Evolutionary conservation across 2,329 filamentous ascomycete genomes (phyloP).

Genomic region (Purpureocillium takamizusanense): DNA sequence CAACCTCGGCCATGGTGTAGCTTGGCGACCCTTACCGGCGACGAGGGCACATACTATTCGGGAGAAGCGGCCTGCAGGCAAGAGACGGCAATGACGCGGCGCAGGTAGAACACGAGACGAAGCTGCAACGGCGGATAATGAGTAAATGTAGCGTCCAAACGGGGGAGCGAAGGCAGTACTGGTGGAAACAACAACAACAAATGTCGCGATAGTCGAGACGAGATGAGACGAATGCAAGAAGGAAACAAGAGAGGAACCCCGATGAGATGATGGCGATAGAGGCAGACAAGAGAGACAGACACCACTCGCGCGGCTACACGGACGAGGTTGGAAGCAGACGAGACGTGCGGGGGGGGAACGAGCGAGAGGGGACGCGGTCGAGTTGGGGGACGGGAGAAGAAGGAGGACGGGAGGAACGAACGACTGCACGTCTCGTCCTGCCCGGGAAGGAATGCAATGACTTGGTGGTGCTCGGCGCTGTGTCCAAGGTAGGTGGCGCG

Average conservation of each 20-base stretch:
- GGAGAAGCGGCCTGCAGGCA: constrained; percentile 1
- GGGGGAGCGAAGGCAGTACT: background rate
- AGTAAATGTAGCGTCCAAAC: background rate
- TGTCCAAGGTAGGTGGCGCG: too few species aligned
- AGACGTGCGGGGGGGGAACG: background rate
- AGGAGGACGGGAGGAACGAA: constrained; percentile 1
- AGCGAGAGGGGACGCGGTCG: background rate
- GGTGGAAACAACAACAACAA: background rate
- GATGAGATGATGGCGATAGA: background rate
- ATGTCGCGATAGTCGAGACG: too few species aligned
- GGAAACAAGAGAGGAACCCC: background rate
- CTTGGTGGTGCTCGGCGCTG: too few species aligned
- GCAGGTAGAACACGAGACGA: background rate
- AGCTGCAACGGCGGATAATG: background rate
- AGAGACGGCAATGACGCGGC: background rate
- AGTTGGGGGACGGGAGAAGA: background rate
- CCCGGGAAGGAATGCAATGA: background rate
- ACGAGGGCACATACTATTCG: constrained; percentile 23
- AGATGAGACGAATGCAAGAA: background rate
- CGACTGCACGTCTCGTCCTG: too few species aligned
- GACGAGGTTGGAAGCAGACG: background rate
- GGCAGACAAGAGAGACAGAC: background rate
- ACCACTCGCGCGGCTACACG: background rate
- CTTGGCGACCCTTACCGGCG: constrained; percentile 5
- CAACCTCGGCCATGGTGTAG: constrained; percentile 19